phyloP scores from a whole-genome alignment of 192 early-diverging fungal species.

The Rhizophagus clarus region DNA sequence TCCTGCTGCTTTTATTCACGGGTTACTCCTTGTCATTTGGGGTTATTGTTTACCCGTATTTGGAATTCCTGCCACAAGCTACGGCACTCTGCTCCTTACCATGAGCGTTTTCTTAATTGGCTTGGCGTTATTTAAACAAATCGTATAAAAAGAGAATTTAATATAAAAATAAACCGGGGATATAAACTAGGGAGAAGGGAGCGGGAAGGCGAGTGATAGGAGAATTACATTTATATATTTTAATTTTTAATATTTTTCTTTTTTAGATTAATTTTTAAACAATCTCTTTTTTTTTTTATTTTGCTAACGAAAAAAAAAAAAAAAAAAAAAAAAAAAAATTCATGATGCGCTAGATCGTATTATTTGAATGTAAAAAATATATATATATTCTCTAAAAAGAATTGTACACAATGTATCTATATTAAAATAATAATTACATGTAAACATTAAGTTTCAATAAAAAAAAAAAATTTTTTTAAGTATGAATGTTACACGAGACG shows the following conservation, averaged over 20 bases:
- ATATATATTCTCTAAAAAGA: neutral
- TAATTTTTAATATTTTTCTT: neutral
- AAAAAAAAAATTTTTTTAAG: neutral
- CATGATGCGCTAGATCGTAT: neutral
- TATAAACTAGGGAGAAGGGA: too few relatives aligned
- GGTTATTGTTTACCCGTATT: constrained; percentile 41
- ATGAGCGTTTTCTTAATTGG: constrained; percentile 42
- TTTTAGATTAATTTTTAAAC: neutral
- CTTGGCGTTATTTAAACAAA: constrained; percentile 38
- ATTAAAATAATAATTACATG: neutral
- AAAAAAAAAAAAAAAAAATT: neutral
- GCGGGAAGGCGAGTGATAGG: too few relatives aligned
- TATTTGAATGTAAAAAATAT: neutral
- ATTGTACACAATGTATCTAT: neutral
- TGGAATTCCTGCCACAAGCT: constrained; percentile 43
- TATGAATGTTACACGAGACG: too few relatives aligned
- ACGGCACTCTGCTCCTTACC: constrained; percentile 39
- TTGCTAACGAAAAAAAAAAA: neutral
- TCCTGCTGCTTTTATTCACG: constrained; percentile 39
- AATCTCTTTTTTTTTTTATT: neutral
- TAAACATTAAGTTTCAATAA: neutral
- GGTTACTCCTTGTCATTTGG: constrained; percentile 39
- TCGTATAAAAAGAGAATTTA: too few relatives aligned
- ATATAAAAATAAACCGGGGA: too few relatives aligned
- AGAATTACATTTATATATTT: neutral